Evolutionary conservation across 2,329 filamentous ascomycete genomes (phyloP), one percentile per base, ranked within the genome.

Genomic region (Aspergillus proliferans): DNA sequence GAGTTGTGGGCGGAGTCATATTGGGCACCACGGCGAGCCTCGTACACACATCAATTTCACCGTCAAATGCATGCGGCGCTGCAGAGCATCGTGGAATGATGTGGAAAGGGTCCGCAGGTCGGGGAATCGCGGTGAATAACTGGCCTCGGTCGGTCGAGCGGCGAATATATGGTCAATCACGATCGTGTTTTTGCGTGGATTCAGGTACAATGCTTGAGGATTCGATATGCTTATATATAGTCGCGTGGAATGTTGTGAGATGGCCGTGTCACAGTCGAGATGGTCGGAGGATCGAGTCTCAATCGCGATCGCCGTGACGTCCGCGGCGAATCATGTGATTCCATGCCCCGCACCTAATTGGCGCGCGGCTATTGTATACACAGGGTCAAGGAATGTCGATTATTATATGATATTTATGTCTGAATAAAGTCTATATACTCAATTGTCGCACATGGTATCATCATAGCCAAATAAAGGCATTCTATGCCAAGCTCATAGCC

Each of bases 401-500:
- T 15, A 39, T 39, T 39, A 3, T 18, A 5, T 39, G 10, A 39
- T 18, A 39, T 39, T 19, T 39, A 30, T 30, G 5, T 30, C 3
- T 30, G 26, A 12, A 30, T 1, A 30, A 30, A 30, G 26, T 12
- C 9, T 30, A 30, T 30, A 30, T 30, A 30, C 26, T 30, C 26
- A 30, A 30, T 30, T 30, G 3, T 30, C 10, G 5, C 9, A 30
- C 9, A 30, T 12, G 26, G 26, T 15, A 41, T 41, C 24, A 26
- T 47, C 33, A 38, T 48, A 39, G 9, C 7, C 14, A 43, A 10
- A 39, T 15, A 34, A 36, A 36, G 8, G n/a, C 7, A n/a, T 18
- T 6, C 63, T 52, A 73, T 26, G 69, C 71, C 48, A 74, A 50
- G 45, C 69, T 73, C 62, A 74, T 71, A 18, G 69, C 67, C 30